phyloP scores from a whole-genome alignment of 768 basidiomycete species.

The Tulasnella calospora region DNA sequence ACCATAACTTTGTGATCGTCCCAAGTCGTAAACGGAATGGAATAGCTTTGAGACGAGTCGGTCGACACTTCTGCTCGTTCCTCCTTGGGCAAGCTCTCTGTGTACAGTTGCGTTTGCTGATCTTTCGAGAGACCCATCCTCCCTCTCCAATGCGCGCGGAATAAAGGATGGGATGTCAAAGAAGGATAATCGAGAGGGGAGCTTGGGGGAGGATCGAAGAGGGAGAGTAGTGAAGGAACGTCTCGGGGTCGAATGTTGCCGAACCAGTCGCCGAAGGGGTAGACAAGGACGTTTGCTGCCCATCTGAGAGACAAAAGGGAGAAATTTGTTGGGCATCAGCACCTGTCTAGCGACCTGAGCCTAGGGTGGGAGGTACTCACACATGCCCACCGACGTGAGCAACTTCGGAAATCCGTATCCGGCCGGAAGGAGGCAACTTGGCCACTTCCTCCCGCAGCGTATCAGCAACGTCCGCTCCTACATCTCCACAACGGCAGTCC shows the following conservation, averaged over 20 bases:
- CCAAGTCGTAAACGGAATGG: constrained; percentile 22
- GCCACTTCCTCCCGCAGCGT: constrained; percentile 27
- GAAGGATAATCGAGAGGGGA: not conserved
- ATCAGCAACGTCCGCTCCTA: constrained; percentile 31
- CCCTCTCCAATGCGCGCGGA: constrained; percentile 26
- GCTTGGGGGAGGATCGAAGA: not conserved
- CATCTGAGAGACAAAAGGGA: not conserved
- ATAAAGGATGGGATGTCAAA: not conserved
- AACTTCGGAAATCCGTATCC: constrained; percentile 25
- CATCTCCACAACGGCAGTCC: constrained; percentile 34
- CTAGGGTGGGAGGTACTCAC: constrained; percentile 28
- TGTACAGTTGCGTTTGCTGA: constrained; percentile 7
- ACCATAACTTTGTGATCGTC: constrained; percentile 17
- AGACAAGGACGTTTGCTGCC: constrained; percentile 24
- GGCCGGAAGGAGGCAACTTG: constrained; percentile 14
- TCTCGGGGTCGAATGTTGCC: constrained; percentile 30
- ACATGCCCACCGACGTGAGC: constrained; percentile 34
- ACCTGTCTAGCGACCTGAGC: not conserved
- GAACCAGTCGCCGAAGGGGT: constrained; percentile 29
- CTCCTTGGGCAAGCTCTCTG: not conserved
- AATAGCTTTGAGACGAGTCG: not conserved
- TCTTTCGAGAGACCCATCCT: constrained; percentile 26
- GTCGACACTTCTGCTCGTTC: not conserved
- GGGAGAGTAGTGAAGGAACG: constrained; percentile 25
- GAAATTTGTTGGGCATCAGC: not conserved